Base-by-base conservation (phyloP, 1,284 basidiomycete species). In the Chondrostereum purpureum region DNA sequence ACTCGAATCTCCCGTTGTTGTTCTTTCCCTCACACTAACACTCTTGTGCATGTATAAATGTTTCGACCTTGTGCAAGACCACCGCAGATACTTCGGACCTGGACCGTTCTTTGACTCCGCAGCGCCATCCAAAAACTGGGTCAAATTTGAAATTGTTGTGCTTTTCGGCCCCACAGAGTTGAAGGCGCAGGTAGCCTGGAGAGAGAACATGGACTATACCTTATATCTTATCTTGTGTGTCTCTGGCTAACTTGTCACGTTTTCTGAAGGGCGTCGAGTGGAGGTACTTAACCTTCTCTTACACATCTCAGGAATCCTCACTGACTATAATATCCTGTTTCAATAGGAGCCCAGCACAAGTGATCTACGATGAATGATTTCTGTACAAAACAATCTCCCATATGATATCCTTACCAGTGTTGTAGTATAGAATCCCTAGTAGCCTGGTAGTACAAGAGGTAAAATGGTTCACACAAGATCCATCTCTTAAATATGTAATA, bases 161-260 rank as follows among this genome's bases (percentile, higher is more conserved):
- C 50, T 69, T 10, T 69, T 75, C 39, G 72, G 72, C 3, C 50
- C 70, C 37, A 71, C 73, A 0, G 72, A 75, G 51, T 57, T 73
- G 43, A 66, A 62, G 42, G 72, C 72, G 0, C 67, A 71, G n/a
- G 43, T 75, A 24, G 57, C 62, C 20, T 74, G 72, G 69, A 55
- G 50, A 38, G 70, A 75, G 31, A 61, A 69, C 44, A 72, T 70
- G 45, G 39, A 60, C 55, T 4, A 39, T 20, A 39, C 0, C n/a
- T 39, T 2, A 13, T 31, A 5, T 23, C 3, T 34, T 13, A 4
- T 20, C 20, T 12, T 18, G 11, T 16, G n/a, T 6, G 6, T 5
- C 27, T 10, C 11, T n/a, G 10, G 11, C 10, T 33, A 20, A 10
- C 10, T 17, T 19, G 23, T 14, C n/a, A n/a, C n/a, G n/a, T n/a